Evolutionary conservation across 129 eudicot genomes (phyloP), one percentile per base, ranked within the genome.

Genomic region (Artemisia annua): DNA sequence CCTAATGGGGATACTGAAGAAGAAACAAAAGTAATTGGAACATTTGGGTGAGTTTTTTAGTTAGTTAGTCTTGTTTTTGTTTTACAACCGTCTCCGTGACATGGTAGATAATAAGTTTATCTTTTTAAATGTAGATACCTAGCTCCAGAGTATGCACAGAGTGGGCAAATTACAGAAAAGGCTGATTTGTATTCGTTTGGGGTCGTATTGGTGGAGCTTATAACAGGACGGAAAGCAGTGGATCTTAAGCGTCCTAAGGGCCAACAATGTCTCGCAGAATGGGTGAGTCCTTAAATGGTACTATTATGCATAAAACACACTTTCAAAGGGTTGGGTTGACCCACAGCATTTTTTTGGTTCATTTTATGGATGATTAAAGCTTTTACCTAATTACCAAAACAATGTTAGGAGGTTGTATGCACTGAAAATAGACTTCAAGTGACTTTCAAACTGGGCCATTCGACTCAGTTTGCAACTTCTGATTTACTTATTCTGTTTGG

Each of bases 151-250:
- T 91, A 91, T 55, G 96, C 97, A 24, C 95, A 91, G 74, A 91
- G 97, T 74, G 95, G 96, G 15, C 97, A 91, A 79, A 88, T 91
- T 82, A 91, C 97, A 6, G 97, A 91, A 68, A 91, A 91, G 75
- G 97, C 97, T n/a, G 97, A 91, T 61, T 88, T 91, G 59, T 91
- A 91, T 78, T 91, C 97, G 5, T 88, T 91, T 61, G 97, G 97
- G 32, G 97, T 91, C 11, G 97, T 91, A 15, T 52, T 91, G 74
- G 92, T 88, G 60, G 97, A 91, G 84, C 92, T 91, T 64, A 85
- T 91, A 16, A 91, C 96, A 9, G 97, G 97, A 32, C 75, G 97
- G 26, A 91, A 91, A 81, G 96, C 97, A 39, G 96, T 91, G 59
- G 97, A 91, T 77, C 85, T 91, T 71, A 88, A 84, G 78, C 82